Conservation (phyloP, 139 green algal genomes). For the Prasinococcaceae sp. region DNA sequence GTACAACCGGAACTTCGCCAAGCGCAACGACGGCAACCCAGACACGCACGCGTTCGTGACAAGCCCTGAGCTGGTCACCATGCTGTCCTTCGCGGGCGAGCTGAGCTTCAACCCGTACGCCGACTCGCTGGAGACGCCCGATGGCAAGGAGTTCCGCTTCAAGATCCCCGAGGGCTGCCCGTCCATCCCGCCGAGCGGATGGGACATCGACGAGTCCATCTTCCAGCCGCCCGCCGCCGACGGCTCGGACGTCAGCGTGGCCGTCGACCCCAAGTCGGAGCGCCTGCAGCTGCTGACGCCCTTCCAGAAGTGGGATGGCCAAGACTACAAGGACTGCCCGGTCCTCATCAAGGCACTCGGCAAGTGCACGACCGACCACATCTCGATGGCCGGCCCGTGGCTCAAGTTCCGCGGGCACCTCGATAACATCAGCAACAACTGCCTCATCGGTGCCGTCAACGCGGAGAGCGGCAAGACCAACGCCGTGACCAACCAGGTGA, state of each 20-base stretch:
- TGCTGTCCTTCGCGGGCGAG: neutral
- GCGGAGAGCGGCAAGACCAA: neutral
- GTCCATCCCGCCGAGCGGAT: neutral
- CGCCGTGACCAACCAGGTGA: neutral
- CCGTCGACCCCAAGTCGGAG: neutral
- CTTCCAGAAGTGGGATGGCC: neutral
- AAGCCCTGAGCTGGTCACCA: neutral
- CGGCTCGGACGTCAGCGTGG: neutral
- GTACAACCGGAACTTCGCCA: slow-evolving; percentile 3
- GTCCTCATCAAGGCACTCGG: slow-evolving; percentile 2
- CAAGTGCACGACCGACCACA: slow-evolving; percentile 5
- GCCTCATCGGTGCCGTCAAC: slow-evolving; percentile 1
- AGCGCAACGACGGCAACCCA: slow-evolving; percentile 2
- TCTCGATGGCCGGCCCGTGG: slow-evolving; percentile 1
- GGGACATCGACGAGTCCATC: slow-evolving; percentile 2
- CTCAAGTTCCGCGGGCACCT: slow-evolving; percentile 5
- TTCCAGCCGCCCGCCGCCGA: neutral
- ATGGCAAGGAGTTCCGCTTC: neutral
- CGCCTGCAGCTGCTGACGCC: neutral
- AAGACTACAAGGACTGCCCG: neutral
- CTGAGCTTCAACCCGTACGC: slow-evolving; percentile 1
- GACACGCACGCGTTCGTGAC: slow-evolving; percentile 4
- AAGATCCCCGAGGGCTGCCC: slow-evolving; percentile 1
- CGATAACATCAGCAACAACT: neutral
- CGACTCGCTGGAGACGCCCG: neutral